Evolutionary conservation across 495 filamentous ascomycete genomes (phyloP).

Genomic region (Aspergillus olivimuriae): DNA sequence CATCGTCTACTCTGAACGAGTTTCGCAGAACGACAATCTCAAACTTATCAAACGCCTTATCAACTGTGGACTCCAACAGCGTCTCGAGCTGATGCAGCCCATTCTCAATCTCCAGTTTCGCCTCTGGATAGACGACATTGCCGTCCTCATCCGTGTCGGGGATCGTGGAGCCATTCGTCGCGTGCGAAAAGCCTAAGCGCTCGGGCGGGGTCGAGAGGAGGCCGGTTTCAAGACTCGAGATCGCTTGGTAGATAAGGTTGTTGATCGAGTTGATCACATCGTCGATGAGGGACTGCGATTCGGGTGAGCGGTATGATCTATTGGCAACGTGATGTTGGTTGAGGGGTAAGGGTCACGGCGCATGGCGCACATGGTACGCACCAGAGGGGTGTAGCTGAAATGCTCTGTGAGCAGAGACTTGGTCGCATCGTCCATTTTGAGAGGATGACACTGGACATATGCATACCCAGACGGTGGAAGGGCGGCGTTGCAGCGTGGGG

Average conservation of each 20-base stretch:
- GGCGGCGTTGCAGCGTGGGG: neutral
- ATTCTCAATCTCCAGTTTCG: conserved; percentile 76
- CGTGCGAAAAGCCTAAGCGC: conserved; percentile 63
- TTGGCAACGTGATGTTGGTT: too few species aligned
- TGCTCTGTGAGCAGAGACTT: conserved; percentile 90
- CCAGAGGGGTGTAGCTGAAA: conserved; percentile 87
- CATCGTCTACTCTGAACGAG: conserved; percentile 70
- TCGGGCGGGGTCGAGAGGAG: conserved; percentile 65
- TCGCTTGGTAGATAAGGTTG: conserved; percentile 76
- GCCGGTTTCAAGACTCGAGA: conserved; percentile 75
- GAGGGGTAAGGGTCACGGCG: too few species aligned
- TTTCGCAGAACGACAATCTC: conserved; percentile 85
- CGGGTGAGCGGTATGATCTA: too few species aligned
- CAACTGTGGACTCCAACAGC: conserved; percentile 73
- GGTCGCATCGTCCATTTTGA: conserved; percentile 40
- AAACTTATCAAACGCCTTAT: conserved; percentile 72
- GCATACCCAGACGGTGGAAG: neutral
- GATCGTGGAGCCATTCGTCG: conserved; percentile 37
- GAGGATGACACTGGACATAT: conserved; percentile 1
- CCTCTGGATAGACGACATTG: conserved; percentile 48
- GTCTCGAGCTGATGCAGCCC: conserved; percentile 92
- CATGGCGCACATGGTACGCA: too few species aligned
- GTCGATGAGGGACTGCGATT: conserved; percentile 75
- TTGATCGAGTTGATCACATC: conserved; percentile 97
- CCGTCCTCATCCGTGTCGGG: conserved; percentile 50